Base-by-base conservation (phyloP, 495 filamentous ascomycete species). In the Lasiosphaeriaceae sp. region DNA sequence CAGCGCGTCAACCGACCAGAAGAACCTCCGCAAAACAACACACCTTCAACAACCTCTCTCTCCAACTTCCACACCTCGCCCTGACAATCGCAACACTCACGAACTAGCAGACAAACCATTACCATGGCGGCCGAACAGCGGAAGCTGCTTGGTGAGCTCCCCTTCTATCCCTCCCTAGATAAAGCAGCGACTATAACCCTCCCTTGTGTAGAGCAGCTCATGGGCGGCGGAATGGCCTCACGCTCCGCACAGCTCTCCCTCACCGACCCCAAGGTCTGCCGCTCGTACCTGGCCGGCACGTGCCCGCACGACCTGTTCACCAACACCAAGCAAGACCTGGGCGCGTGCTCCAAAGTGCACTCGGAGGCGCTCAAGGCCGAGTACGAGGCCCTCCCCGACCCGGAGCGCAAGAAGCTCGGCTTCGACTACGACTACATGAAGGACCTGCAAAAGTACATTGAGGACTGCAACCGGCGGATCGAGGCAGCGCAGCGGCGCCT, bases 221-320 rank as follows among this genome's bases (percentile, higher is more conserved):
- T 93, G 81, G 87, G 88, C 66, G 80, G 80, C 43, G 83, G 85
- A 50, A 82, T 86, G 52, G 78, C 85, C 29, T 85, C 86, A 46
- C 86, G 87, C 73, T 80, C 86, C 48, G 77, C 89, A 11, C 86
- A 94, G 72, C 82, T 96, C 66, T 85, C 88, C 46, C 87, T 97
- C 60, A 94, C 89, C 47, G 95, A 99, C 74, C 79, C 88, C 34
- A 96, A 96, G 75, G 89, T 96, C 60, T 99, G 94, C 77, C 90
- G 91, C 52, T 96, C 91, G 55, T 97, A 92, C 74, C 82, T 99
- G 50, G 90, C 84, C 58, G 94, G 94, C 61, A 96, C 89, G 41
- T 99, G 94, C 70, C 94, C 94, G 5, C 93, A 97, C 77, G 94
- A 99, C 76, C 92, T 97, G 68, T 99, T 99, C 83, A 97, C 92